Percentiles rank a stretch among this genome's conserved stretches.
Conservation (phyloP, 768 basidiomycete genomes). For the Pulveroboletus frians region DNA sequence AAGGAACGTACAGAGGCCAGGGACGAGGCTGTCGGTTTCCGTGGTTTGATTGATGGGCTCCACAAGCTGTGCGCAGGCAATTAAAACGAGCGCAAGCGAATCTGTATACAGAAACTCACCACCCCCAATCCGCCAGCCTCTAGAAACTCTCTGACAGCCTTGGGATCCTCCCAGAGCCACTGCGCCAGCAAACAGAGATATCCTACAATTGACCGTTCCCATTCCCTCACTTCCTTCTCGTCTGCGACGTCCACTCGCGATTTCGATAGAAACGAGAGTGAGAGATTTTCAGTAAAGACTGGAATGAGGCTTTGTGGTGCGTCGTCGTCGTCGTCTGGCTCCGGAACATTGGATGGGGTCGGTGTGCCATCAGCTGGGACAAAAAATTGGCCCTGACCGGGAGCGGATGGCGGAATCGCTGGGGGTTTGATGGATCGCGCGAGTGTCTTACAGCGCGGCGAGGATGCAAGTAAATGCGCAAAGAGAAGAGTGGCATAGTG, state of each 20-base stretch:
- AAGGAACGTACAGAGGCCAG: conserved; percentile 86
- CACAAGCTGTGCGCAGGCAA: conserved; percentile 56
- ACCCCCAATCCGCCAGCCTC: conserved; percentile 87
- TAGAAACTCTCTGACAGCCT: conserved; percentile 82
- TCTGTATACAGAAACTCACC: conserved; percentile 45
- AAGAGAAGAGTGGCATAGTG: conserved; percentile 78
- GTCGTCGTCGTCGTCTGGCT: conserved; percentile 57
- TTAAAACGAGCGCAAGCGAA: background rate
- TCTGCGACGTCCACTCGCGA: conserved; percentile 46
- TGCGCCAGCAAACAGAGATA: conserved; percentile 81
- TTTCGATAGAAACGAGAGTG: conserved; percentile 76
- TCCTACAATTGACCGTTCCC: conserved; percentile 84
- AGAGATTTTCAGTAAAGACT: conserved; percentile 85
- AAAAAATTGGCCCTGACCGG: conserved; percentile 50
- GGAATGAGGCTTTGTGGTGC: conserved; percentile 71
- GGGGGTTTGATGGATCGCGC: conserved; percentile 62
- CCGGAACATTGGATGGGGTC: conserved; percentile 29
- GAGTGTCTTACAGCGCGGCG: conserved; percentile 55
- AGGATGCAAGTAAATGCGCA: conserved; percentile 68
- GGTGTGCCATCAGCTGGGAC: conserved; percentile 67
- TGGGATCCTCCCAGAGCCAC: conserved; percentile 97
- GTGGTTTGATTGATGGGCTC: conserved; percentile 90
- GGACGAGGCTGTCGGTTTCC: conserved; percentile 80
- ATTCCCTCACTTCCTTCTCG: conserved; percentile 73
- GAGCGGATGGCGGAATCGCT: conserved; percentile 26